Base-by-base conservation (phyloP, 352 stramenopile genomes). In the Peronosclerospora sorghi region DNA sequence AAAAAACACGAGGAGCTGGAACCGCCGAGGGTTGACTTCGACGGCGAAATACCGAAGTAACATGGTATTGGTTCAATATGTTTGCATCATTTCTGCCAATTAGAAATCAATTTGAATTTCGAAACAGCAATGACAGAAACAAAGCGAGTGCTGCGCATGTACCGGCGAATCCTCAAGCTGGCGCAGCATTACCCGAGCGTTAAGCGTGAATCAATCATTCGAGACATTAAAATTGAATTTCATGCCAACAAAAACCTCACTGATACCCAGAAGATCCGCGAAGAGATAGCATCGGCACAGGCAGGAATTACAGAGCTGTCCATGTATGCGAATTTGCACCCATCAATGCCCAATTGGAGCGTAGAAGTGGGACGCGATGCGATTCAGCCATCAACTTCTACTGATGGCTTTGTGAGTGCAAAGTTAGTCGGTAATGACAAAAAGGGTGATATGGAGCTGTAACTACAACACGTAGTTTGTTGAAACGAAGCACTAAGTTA, bases 151-250 rank as follows among this genome's bases (percentile, higher is more conserved):
- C 50, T 80, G 63, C 74, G 67, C 50, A 67, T 91, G 59, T 90
- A 90, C 56, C 69, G 78, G 29, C 73, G 64, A 41, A 74, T 94
- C 32, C 73, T 93, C 35, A 83, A 89, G 76, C 60, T 92, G 41
- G 79, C 73, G 35, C 69, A 80, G 56, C 63, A 68, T 36, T 92
- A 88, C 56, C 79, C 79, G 50, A 92, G 79, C 67, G 44, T 92
- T 49, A 92, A 92, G 69, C 73, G 76, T 37, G 63, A 84, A 30
- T 71, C 76, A 10, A 82, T 93, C 45, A 62, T 90, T 37, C 55
- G 60, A 24, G 83, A 94, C 55, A 88, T 91, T 57, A 86, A 88
- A 59, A 58, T 67, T 30, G 73, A 91, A 56, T 89, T 90, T 63
- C 78, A 87, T 51, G 69, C 77, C 21, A 81, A 73, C 59, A 83